Conservation (phyloP, 2,329 filamentous ascomycete species). For the Diaporthe sp. region DNA sequence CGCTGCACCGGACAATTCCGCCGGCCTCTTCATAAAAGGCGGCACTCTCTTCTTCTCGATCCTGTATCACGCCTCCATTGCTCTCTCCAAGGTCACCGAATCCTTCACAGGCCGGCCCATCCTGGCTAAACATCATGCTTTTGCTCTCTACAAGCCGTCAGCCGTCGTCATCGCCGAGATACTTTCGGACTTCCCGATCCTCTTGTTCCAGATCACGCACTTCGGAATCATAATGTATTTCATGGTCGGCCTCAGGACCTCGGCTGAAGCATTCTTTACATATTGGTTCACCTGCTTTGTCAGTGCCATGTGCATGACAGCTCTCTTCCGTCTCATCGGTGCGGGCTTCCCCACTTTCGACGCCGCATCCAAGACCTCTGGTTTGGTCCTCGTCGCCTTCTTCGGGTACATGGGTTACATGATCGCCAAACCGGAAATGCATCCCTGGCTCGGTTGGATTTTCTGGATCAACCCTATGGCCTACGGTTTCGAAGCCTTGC, state of each 20-base stretch:
- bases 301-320: not conserved
- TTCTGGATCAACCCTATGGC: slow-evolving; percentile 75
- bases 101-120: slow-evolving; percentile 71
- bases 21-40: slow-evolving; percentile 71
- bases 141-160: slow-evolving; percentile 67
- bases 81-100: slow-evolving; percentile 74
- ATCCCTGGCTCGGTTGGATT: slow-evolving; percentile 71
- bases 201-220: slow-evolving; percentile 65
- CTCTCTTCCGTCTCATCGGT: slow-evolving; percentile 5
- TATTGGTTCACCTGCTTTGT: slow-evolving; percentile 10
- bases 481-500: slow-evolving; percentile 75
- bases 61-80: slow-evolving; percentile 69
- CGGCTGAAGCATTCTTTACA: slow-evolving; percentile 59
- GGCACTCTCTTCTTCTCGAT: slow-evolving; percentile 74
- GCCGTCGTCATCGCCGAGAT: slow-evolving; percentile 68
- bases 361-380: slow-evolving; percentile 66
- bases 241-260: slow-evolving; percentile 66
- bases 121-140: slow-evolving; percentile 66
- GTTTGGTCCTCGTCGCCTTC: slow-evolving; percentile 42
- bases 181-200: slow-evolving; percentile 63
- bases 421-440: slow-evolving; percentile 70
- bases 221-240: slow-evolving; percentile 73
- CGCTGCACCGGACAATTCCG: slow-evolving; percentile 65
- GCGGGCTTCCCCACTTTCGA: slow-evolving; percentile 61
- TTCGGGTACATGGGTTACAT: slow-evolving; percentile 74